A percentile compares a stretch with the other conserved stretches of the same genome.
Conservation (phyloP, 2,329 filamentous ascomycete species). For the Phyllosticta capitalensis region DNA sequence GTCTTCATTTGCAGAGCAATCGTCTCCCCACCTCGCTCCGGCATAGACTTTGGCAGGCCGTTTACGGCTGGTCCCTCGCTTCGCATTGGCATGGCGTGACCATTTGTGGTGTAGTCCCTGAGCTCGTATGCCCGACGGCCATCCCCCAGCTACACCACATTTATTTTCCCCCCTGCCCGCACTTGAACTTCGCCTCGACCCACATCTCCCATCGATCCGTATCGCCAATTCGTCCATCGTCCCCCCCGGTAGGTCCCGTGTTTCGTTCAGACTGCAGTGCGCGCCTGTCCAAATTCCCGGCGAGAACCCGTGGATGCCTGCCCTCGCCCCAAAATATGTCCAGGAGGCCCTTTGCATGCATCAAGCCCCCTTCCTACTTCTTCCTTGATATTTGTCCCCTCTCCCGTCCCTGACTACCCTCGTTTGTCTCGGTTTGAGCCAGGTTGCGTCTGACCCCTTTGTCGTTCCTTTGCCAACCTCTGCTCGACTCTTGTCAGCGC, state of each 20-base stretch:
- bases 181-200: background rate
- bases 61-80: background rate
- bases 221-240: background rate
- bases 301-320: background rate
- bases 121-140: background rate
- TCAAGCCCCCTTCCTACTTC: background rate
- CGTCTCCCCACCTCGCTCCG: background rate
- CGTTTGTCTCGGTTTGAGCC: background rate
- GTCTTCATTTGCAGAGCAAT: background rate
- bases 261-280: background rate
- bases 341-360: background rate
- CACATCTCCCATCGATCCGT: background rate
- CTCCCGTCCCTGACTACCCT: background rate
- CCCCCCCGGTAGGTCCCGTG: background rate
- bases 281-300: background rate
- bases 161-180: background rate
- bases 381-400: background rate
- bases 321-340: background rate
- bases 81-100: background rate
- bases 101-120: background rate
- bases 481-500: background rate
- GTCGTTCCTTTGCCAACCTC: background rate
- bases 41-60: background rate
- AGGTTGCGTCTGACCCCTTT: background rate
- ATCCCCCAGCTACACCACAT: background rate